These are phyloP conservation scores for Limnomonas spitsbergensis DNA, from an alignment of 139 green algal genomes.

Conservation along the genomic window DNA sequence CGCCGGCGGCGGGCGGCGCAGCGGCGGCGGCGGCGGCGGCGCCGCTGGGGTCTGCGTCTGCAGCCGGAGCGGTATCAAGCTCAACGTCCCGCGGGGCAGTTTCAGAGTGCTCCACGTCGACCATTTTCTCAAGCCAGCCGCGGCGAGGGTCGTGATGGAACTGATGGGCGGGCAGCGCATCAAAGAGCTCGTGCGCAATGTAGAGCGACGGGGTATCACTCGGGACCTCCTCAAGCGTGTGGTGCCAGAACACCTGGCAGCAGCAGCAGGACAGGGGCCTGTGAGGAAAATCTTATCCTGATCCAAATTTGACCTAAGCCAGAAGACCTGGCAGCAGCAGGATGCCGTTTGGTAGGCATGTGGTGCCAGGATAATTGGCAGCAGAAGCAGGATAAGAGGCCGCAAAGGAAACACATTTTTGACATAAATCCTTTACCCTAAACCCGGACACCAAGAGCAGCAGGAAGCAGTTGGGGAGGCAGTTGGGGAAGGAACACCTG, in stretches of 20 bases:
- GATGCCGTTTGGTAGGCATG: no score
- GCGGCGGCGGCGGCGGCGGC: neutral
- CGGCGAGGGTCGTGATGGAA: constrained; percentile 61
- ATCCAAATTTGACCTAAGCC: no score
- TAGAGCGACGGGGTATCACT: constrained; percentile 61
- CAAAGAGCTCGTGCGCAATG: constrained; percentile 96
- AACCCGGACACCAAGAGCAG: no score
- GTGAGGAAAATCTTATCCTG: no score
- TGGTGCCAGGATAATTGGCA: no score
- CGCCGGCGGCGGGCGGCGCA: constrained; percentile 19
- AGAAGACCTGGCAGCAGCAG: no score
- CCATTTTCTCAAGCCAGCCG: constrained; percentile 80
- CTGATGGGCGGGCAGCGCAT: constrained; percentile 94
- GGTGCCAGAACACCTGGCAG: constrained; percentile 68
- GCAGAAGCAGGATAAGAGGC: no score
- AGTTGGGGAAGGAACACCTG: no score
- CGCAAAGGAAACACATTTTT: no score
- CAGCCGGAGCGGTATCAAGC: neutral
- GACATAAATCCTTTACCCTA: no score
- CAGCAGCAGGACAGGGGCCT: neutral
- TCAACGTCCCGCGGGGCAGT: neutral
- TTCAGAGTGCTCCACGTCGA: constrained; percentile 52
- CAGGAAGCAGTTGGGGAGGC: no score
- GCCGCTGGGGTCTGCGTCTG: neutral
- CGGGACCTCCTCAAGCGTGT: constrained; percentile 62